Evolutionary conservation across 345 rosid genomes (phyloP).

Genomic region (Eucalyptus curtisii): DNA sequence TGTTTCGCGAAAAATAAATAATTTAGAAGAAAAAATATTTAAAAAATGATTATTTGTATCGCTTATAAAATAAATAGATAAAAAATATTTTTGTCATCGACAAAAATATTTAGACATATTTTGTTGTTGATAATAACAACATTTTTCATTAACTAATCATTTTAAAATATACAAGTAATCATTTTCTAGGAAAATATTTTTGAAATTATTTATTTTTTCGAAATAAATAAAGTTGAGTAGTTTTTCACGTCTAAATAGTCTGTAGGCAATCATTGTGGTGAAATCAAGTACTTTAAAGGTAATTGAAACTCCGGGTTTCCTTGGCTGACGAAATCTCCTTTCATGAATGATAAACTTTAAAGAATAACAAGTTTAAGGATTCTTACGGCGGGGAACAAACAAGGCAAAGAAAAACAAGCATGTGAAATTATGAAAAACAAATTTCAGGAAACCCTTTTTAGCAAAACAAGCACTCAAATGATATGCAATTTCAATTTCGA

Average conservation of each 20-base stretch:
- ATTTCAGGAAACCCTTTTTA: background rate
- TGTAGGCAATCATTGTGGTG: background rate
- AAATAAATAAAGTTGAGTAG: too few species aligned
- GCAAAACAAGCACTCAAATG: background rate
- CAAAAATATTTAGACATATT: background rate
- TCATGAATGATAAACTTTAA: too few species aligned
- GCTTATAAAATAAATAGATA: too few species aligned
- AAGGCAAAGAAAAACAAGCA: background rate
- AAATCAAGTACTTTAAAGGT: background rate
- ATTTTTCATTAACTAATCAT: too few species aligned
- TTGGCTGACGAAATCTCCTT: background rate
- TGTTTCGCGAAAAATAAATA: too few species aligned
- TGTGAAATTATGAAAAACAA: background rate
- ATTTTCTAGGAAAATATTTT: too few species aligned
- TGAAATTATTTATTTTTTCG: too few species aligned
- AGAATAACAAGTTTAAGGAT: too few species aligned
- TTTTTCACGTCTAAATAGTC: background rate
- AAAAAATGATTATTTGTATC: too few species aligned
- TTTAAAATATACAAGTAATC: too few species aligned
- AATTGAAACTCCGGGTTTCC: background rate
- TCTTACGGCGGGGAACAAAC: background rate
- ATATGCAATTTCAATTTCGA: too few species aligned
- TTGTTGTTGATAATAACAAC: background rate
- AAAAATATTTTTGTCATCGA: background rate
- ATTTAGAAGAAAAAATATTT: too few species aligned